These are phyloP conservation scores for Fusarium solani-melongenae DNA, from an alignment of 2,329 filamentous ascomycete genomes.

Conservation along the genomic window DNA sequence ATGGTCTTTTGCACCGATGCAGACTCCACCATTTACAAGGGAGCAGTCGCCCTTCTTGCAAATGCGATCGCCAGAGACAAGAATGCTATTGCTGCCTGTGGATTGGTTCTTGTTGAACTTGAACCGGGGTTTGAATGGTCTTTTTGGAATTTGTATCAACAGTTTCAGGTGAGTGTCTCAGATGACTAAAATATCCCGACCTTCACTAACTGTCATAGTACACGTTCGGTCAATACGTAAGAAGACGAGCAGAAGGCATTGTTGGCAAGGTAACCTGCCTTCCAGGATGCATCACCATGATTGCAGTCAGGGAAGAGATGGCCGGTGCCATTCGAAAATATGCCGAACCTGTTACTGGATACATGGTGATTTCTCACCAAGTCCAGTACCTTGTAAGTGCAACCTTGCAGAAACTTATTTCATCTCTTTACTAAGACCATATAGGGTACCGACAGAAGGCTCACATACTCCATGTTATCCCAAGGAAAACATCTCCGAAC, in stretches of 20 bases:
- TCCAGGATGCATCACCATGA: constrained; percentile 39
- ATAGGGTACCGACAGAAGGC: constrained; percentile 35
- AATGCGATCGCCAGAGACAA: constrained; percentile 30
- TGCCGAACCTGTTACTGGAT: constrained; percentile 30
- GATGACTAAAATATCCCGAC: rapidly evolving
- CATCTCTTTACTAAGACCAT: not conserved
- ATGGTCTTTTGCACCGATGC: constrained; percentile 38
- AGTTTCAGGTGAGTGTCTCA: constrained; percentile 28
- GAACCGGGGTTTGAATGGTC: constrained; percentile 39
- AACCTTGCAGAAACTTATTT: not conserved
- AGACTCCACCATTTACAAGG: constrained; percentile 38
- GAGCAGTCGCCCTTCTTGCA: constrained; percentile 21
- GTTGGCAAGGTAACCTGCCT: constrained; percentile 35
- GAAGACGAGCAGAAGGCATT: constrained; percentile 30
- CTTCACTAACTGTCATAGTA: constrained; percentile 3
- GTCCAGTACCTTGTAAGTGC: constrained; percentile 37
- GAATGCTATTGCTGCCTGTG: constrained; percentile 36
- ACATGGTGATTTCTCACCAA: constrained; percentile 34
- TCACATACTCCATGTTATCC: constrained; percentile 38
- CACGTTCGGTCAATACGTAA: constrained; percentile 35
- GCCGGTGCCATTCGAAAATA: constrained; percentile 36
- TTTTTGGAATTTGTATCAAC: constrained; percentile 38
- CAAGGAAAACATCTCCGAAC: constrained; percentile 38
- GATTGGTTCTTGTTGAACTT: constrained; percentile 31
- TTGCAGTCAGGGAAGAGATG: constrained; percentile 36